Percentiles rank a stretch among this genome's conserved stretches.
These are phyloP conservation scores for Fusarium nanum DNA, from an alignment of 2,329 filamentous ascomycete genomes.

Conservation along the genomic window DNA sequence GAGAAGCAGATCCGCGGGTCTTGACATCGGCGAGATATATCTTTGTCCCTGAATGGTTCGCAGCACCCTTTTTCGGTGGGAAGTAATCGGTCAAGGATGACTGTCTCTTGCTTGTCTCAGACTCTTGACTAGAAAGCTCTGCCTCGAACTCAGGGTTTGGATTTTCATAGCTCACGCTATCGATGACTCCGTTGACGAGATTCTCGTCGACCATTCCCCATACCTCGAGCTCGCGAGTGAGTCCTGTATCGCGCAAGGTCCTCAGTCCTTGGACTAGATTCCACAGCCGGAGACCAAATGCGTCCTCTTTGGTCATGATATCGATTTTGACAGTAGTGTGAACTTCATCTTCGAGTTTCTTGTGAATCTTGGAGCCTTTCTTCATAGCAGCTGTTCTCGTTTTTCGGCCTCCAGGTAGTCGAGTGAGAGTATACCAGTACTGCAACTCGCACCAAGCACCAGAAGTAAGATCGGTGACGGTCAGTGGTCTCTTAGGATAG, in stretches of 20 bases:
- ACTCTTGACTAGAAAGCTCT: conserved; percentile 58
- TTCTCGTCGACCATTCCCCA: conserved; percentile 88
- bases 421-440: conserved; percentile 87
- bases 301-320: conserved; percentile 80
- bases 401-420: conserved; percentile 76
- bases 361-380: conserved; percentile 81
- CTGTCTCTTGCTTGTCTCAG: conserved; percentile 49
- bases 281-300: conserved; percentile 85
- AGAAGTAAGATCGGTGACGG: conserved; percentile 87
- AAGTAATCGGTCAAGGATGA: conserved; percentile 58
- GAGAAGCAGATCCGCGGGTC: conserved; percentile 76
- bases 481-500: conserved; percentile 80
- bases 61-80: conserved; percentile 33
- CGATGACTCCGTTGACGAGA: conserved; percentile 89
- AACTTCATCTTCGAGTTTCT: conserved; percentile 85
- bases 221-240: conserved; percentile 81
- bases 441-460: conserved; percentile 97
- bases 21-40: conserved; percentile 91
- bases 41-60: conserved; percentile 40
- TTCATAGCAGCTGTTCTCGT: conserved; percentile 85
- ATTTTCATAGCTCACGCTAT: conserved; percentile 82
- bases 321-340: conserved; percentile 81
- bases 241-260: conserved; percentile 75
- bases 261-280: conserved; percentile 89
- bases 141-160: conserved; percentile 78